Conservation (phyloP, 1,284 basidiomycete genomes). For the Ustilago hordei region DNA sequence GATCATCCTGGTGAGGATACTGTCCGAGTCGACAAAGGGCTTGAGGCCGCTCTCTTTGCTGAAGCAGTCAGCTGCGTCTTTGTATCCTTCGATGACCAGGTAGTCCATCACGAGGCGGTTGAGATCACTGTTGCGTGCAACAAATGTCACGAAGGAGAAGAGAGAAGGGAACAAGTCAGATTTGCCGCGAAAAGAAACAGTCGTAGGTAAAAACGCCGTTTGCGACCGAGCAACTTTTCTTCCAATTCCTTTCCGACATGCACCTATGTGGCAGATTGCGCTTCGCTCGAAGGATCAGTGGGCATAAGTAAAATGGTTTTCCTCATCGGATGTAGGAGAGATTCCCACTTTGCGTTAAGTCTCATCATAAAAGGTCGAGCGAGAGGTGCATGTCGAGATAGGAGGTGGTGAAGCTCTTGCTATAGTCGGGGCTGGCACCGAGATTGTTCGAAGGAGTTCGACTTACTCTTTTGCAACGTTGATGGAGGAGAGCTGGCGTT, state of each 20-base stretch:
- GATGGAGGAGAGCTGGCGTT: conserved; percentile 71
- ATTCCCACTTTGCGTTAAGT: conserved; percentile 74
- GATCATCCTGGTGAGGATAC: conserved; percentile 91
- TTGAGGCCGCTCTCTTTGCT: conserved; percentile 84
- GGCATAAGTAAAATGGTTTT: conserved; percentile 70
- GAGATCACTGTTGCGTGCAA: conserved; percentile 77
- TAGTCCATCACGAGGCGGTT: conserved; percentile 98
- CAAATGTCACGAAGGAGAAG: background rate
- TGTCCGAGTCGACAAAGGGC: conserved; percentile 82
- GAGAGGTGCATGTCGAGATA: conserved; percentile 14
- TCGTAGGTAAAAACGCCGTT: background rate
- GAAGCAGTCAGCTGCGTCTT: conserved; percentile 93
- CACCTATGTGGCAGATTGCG: conserved; percentile 2
- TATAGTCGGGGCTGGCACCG: conserved; percentile 5
- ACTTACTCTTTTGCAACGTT: conserved; percentile 73
- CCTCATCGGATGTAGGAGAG: conserved; percentile 74
- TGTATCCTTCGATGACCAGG: conserved; percentile 96
- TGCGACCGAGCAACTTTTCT: background rate
- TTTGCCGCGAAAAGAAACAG: background rate
- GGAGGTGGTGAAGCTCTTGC: conserved; percentile 8
- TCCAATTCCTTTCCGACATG: conserved; percentile 2
- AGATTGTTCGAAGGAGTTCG: background rate
- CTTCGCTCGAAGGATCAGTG: conserved; percentile 70
- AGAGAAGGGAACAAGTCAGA: conserved; percentile 4
- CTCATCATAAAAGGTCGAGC: conserved; percentile 71